A percentile compares a stretch with the other conserved stretches of the same genome.
These are phyloP conservation scores for Colletotrichum echinochloae DNA, from an alignment of 2,329 filamentous ascomycete species.

Conservation along the genomic window DNA sequence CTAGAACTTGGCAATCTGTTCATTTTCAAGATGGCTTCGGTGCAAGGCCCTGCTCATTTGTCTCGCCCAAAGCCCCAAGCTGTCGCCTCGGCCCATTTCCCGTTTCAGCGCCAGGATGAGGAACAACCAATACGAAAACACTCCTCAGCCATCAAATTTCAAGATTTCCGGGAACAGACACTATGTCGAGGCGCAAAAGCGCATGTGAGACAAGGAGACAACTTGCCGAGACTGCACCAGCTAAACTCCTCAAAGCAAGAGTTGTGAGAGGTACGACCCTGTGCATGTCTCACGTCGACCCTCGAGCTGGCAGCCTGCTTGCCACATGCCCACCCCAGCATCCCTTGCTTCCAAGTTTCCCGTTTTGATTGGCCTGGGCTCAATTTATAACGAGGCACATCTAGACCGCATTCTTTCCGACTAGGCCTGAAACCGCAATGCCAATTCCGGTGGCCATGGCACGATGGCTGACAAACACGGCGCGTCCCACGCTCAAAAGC, in stretches of 20 bases:
- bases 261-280: slow-evolving; percentile 6
- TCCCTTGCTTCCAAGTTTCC: not conserved
- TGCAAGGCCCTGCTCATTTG: not conserved
- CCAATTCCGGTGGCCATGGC: slow-evolving; percentile 15
- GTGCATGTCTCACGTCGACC: slow-evolving; percentile 23
- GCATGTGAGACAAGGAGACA: slow-evolving; percentile 22
- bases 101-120: slow-evolving; percentile 1
- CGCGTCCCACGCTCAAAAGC: not conserved
- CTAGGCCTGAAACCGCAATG: slow-evolving; percentile 16
- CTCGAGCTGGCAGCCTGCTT: slow-evolving; percentile 9
- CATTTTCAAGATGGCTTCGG: not conserved
- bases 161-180: slow-evolving; percentile 32
- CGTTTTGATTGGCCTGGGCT: not conserved
- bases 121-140: slow-evolving; percentile 18
- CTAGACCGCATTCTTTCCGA: slow-evolving; percentile 17
- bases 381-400: not conserved
- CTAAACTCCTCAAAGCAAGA: not conserved
- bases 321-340: not conserved
- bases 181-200: not conserved
- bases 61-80: not conserved
- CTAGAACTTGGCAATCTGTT: not conserved
- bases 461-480: slow-evolving; percentile 14
- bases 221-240: slow-evolving; percentile 23
- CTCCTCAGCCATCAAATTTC: slow-evolving; percentile 3
- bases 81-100: not conserved